phyloP scores from a whole-genome alignment of 306 rosid species.

The Crataegus laevigata region DNA sequence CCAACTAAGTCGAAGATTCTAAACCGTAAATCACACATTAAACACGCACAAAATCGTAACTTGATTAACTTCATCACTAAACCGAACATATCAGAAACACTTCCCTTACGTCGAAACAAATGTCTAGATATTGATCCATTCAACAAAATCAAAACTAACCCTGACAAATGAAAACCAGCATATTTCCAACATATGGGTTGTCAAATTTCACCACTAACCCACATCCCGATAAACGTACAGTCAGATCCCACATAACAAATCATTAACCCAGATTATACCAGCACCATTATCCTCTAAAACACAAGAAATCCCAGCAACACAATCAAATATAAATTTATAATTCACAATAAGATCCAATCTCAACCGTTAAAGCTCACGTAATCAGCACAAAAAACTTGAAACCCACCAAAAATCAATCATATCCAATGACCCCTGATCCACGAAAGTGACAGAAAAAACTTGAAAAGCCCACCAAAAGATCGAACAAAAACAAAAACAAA shows the following conservation, averaged over 20 bases:
- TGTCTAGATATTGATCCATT: not conserved
- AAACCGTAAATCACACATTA: not conserved
- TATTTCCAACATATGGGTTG: not conserved
- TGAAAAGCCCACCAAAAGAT: not conserved
- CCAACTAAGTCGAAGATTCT: not conserved
- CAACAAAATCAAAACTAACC: not conserved
- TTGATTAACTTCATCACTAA: not conserved
- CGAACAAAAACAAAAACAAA: not conserved
- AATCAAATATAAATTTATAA: not conserved
- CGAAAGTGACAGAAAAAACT: not conserved
- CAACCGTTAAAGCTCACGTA: not conserved
- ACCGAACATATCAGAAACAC: not conserved
- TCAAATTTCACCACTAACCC: not conserved
- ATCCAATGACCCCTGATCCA: not conserved
- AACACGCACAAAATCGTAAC: not conserved
- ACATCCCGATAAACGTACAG: not conserved
- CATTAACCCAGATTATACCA: not conserved
- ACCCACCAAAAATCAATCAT: not conserved
- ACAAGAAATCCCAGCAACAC: conserved; percentile 1
- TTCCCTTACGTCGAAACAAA: not conserved
- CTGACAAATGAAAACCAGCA: not conserved
- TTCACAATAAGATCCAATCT: conserved; percentile 30
- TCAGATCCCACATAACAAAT: conserved; percentile 23
- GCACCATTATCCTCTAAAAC: not conserved
- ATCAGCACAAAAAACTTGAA: not conserved